phyloP scores from a whole-genome alignment of 768 basidiomycete species.

The Russula dissimulans region DNA sequence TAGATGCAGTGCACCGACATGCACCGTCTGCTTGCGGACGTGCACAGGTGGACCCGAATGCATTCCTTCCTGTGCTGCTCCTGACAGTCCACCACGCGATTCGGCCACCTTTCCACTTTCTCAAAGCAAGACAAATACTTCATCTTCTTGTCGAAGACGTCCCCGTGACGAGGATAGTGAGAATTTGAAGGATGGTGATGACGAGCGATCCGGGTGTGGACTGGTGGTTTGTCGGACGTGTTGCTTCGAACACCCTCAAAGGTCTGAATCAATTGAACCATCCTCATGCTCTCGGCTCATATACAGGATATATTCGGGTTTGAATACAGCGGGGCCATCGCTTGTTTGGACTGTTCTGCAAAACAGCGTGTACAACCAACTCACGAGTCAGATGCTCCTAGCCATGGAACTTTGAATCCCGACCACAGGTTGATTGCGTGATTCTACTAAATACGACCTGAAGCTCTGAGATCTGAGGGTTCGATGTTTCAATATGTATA shows the following conservation, averaged over 20 bases:
- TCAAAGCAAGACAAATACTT: slow-evolving; percentile 17
- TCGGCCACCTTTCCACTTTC: slow-evolving; percentile 26
- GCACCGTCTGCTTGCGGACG: slow-evolving; percentile 38
- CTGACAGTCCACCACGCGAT: slow-evolving; percentile 28
- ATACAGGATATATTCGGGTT: not conserved
- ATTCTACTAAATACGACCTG: no score
- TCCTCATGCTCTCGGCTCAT: not conserved
- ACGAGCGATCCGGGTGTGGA: no score
- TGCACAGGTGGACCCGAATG: slow-evolving; percentile 28
- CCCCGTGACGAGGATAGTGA: not conserved
- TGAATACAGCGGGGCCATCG: not conserved
- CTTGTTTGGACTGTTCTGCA: slow-evolving; percentile 14
- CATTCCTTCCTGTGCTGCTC: slow-evolving; percentile 21
- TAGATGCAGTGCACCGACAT: slow-evolving; percentile 35
- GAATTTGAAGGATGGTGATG: no score
- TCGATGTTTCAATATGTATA: no score
- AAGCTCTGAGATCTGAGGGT: no score
- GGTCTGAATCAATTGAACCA: slow-evolving; percentile 25
- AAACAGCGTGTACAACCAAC: not conserved
- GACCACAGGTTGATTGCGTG: not conserved
- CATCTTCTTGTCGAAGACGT: slow-evolving; percentile 2
- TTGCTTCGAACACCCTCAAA: slow-evolving; percentile 35
- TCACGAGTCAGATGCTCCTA: not conserved
- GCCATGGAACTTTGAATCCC: not conserved
- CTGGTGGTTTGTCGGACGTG: slow-evolving; percentile 25